Evolutionary conservation across 768 basidiomycete species (phyloP), one percentile per base, ranked within the genome.

Genomic region (Phanerochaete sordida): DNA sequence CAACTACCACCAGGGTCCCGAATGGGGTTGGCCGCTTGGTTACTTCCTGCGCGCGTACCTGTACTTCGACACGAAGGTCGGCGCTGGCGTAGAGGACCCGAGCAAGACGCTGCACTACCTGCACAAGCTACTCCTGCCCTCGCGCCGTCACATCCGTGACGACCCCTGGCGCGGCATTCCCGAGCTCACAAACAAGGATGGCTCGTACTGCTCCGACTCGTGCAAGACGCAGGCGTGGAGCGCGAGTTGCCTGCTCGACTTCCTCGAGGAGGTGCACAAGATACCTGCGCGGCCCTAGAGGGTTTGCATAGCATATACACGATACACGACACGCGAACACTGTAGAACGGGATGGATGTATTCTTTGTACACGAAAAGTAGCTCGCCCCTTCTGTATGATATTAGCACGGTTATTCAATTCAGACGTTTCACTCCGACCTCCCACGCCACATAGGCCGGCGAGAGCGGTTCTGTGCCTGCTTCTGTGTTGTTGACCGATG

Each of bases 171-270:
- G 89, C 56, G 97, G 97, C 26, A 75, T 99, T 24, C 97, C 97
- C 0, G 97, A 98, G 73, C 75, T 94, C 63, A 95, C 93, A 60
- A 95, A 96, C 72, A 83, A 83, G 70, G 82, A 94, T 62, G 96
- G 95, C 12, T 75, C 77, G 39, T 85, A 84, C 74, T 98, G 96
- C 70, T 72, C 73, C 54, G 95, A 98, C 73, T 94, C 93, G 48
- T 98, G 96, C 70, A 78, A 82, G 48, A 95, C 97, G 27, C 97
- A 98, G 70, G 97, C 96, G 3, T 98, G 96, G 97, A 94, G 92
- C 68, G 85, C 93, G 48, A 94, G 92, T 72, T 96, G 93, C 24
- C 73, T 98, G 63, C 77, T 98, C 27, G 95, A 97, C 75, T 91
- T 95, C 72, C 73, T 97, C 53, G 86, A 94, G 66, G 83, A 80